Percentiles rank a stretch among this genome's conserved stretches.
Conservation (phyloP, 73 alveolate genomes). For the Paramecium sexaurelia region DNA sequence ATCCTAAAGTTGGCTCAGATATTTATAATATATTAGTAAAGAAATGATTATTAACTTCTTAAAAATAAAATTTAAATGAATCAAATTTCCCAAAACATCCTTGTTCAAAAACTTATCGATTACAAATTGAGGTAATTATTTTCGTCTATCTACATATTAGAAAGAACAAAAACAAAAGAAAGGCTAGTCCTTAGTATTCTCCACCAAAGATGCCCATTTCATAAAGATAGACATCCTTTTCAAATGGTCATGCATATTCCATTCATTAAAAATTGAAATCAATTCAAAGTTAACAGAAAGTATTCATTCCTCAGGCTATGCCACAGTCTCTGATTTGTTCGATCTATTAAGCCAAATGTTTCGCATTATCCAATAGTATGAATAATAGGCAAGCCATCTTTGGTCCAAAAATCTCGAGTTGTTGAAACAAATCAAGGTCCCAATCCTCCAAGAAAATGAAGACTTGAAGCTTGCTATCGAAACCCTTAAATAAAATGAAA, state of each 20-base stretch:
- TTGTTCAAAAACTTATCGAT: conserved; percentile 13
- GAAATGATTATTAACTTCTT: conserved; percentile 6
- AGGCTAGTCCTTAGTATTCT: conserved; percentile 49
- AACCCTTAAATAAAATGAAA: conserved; percentile 30
- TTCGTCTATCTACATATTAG: not conserved
- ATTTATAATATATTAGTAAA: conserved; percentile 33
- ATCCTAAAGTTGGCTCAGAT: conserved; percentile 59
- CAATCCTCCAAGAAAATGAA: not conserved
- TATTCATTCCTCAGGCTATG: conserved; percentile 62
- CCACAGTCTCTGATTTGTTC: conserved; percentile 44
- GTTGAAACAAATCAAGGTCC: conserved; percentile 24
- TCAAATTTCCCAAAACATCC: conserved; percentile 20
- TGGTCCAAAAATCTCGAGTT: conserved; percentile 30
- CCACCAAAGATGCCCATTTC: conserved; percentile 49
- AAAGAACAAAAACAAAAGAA: conserved; percentile 33
- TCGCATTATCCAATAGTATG: not conserved
- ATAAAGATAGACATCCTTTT: conserved; percentile 39
- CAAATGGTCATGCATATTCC: conserved; percentile 46
- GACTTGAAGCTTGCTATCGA: conserved; percentile 3
- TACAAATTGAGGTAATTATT: not conserved
- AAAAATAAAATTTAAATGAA: conserved; percentile 20
- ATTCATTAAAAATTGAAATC: conserved; percentile 38
- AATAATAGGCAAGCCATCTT: conserved; percentile 27
- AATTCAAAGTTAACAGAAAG: conserved; percentile 48
- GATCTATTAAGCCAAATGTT: conserved; percentile 24